A percentile compares a stretch with the other conserved stretches of the same genome.
Evolutionary conservation across 2,329 filamentous ascomycete genomes (phyloP).

Genomic region (Stemphylium vesicarium): DNA sequence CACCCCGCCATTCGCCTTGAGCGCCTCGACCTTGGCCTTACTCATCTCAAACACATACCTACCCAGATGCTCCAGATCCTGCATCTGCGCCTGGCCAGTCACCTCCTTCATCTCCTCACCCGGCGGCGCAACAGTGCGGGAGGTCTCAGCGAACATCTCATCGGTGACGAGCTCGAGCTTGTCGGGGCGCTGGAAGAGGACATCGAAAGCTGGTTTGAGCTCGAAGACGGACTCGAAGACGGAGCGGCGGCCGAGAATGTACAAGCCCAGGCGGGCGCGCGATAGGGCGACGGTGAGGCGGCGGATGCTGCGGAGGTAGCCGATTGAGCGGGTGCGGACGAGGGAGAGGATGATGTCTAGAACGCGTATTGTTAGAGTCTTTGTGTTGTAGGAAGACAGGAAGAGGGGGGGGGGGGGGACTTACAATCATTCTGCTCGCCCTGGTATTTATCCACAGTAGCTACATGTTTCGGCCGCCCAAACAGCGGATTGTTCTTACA

Average conservation of each 20-base stretch:
- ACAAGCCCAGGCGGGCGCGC: constrained; percentile 87
- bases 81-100: constrained; percentile 72
- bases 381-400: too few relatives aligned
- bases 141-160: constrained; percentile 78
- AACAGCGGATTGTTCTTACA: constrained; percentile 86
- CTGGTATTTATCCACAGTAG: constrained; percentile 98
- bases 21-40: constrained; percentile 67
- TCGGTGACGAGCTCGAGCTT: constrained; percentile 82
- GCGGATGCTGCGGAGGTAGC: constrained; percentile 91
- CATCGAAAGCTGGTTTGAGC: constrained; percentile 82
- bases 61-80: constrained; percentile 89
- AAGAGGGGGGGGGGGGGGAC: constrained; percentile 47
- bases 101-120: constrained; percentile 37
- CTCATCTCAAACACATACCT: constrained; percentile 99
- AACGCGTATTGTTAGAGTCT: constrained; percentile 8
- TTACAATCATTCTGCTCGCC: constrained; percentile 98
- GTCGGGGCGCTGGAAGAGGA: constrained; percentile 77
- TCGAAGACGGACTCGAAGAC: constrained; percentile 91
- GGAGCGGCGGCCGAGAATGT: constrained; percentile 85
- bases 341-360: constrained; percentile 91
- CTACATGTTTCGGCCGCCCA: constrained; percentile 85
- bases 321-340: constrained; percentile 84
- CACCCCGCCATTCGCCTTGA: constrained; percentile 54
- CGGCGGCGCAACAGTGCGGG: constrained; percentile 55
- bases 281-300: constrained; percentile 94